These are phyloP conservation scores for Podochytrium sp. DNA, from an alignment of 192 early-diverging fungal species.

Conservation along the genomic window DNA sequence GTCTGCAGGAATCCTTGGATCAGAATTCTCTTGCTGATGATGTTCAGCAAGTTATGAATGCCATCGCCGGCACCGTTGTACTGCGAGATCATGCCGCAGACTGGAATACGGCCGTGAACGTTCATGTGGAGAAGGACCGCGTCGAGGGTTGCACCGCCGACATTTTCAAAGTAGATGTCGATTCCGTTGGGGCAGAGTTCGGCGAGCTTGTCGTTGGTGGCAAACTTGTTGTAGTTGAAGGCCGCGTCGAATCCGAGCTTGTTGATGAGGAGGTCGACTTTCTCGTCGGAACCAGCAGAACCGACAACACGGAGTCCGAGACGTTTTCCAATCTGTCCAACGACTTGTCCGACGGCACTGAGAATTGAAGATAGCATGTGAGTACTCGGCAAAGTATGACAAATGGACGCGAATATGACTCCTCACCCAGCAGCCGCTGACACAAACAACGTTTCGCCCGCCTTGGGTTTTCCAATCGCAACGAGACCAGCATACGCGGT, in stretches of 20 bases:
- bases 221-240: conserved; percentile 91
- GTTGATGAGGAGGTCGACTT: conserved; percentile 70
- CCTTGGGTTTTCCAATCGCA: conserved; percentile 70
- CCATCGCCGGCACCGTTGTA: conserved; percentile 61
- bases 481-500: conserved; percentile 76
- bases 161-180: conserved; percentile 89
- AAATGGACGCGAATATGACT: neutral
- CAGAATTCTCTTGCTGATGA: conserved; percentile 60
- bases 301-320: conserved; percentile 83
- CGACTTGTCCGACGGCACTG: conserved; percentile 66
- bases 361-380: neutral
- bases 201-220: conserved; percentile 52
- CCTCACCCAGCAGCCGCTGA: conserved; percentile 71
- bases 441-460: conserved; percentile 84
- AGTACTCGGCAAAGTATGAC: neutral
- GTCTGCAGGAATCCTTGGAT: conserved; percentile 70
- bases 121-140: conserved; percentile 69
- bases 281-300: conserved; percentile 82
- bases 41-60: conserved; percentile 58
- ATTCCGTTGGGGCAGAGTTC: conserved; percentile 76
- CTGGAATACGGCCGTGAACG: conserved; percentile 65
- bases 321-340: conserved; percentile 80
- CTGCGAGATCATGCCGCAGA: conserved; percentile 76
- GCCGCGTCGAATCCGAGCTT: conserved; percentile 78
- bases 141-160: conserved; percentile 82